A percentile compares a stretch with the other conserved stretches of the same genome.
Evolutionary conservation across 116 monocot species (phyloP).

Genomic region (Dioscorea cayenensis): DNA sequence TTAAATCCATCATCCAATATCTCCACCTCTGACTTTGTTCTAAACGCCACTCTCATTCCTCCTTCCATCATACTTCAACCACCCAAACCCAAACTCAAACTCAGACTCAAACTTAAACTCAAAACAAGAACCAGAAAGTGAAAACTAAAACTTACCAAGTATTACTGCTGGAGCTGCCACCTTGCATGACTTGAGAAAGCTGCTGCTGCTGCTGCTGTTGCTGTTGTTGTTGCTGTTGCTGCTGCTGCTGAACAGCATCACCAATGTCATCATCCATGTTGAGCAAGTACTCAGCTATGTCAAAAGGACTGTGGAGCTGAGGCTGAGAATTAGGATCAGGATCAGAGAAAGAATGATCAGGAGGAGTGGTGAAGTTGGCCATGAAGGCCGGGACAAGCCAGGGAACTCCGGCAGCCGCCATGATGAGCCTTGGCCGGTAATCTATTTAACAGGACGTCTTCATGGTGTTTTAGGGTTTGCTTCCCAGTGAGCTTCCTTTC

Average conservation of each 20-base stretch:
- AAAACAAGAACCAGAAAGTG: too few species aligned
- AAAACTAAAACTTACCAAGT: too few species aligned
- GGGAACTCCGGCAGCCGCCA: background rate
- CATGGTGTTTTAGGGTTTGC: background rate
- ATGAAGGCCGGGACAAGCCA: background rate
- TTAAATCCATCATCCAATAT: slow-evolving; percentile 49
- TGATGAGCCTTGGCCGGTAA: background rate
- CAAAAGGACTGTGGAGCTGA: background rate
- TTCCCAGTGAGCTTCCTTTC: slow-evolving; percentile 1
- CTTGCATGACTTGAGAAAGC: background rate
- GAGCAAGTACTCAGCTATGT: background rate
- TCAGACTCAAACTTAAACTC: too few species aligned
- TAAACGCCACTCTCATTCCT: slow-evolving; percentile 22
- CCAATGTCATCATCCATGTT: background rate
- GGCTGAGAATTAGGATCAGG: background rate
- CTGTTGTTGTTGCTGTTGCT: background rate
- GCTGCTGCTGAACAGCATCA: background rate
- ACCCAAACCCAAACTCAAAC: background rate
- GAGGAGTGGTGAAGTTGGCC: background rate
- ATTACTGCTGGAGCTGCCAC: background rate
- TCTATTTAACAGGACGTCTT: background rate
- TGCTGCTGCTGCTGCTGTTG: background rate
- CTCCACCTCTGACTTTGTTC: slow-evolving; percentile 37
- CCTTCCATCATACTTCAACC: background rate
- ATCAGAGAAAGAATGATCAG: background rate